phyloP scores from a whole-genome alignment of 2,329 filamentous ascomycete genomes.

The Aspergillus unguis region DNA sequence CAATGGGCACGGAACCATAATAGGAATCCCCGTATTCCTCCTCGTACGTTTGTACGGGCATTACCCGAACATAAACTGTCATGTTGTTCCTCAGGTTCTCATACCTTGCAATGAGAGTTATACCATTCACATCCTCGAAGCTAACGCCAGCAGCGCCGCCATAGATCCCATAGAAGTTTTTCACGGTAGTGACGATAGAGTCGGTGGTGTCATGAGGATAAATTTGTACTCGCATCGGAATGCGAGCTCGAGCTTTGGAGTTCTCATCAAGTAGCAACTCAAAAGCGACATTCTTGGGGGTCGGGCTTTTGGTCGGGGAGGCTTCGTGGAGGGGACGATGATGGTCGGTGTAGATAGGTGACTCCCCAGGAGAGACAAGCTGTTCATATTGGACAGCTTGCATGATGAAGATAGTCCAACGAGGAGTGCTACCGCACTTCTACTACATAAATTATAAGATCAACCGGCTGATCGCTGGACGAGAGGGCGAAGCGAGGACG shows the following conservation, averaged over 20 bases:
- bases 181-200: slow-evolving; percentile 95
- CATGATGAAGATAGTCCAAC: slow-evolving; percentile 27
- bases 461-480: slow-evolving; percentile 32
- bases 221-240: slow-evolving; percentile 73
- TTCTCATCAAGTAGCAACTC: slow-evolving; percentile 59
- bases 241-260: slow-evolving; percentile 57
- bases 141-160: slow-evolving; percentile 79
- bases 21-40: slow-evolving; percentile 46
- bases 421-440: slow-evolving; percentile 26
- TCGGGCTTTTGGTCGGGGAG: slow-evolving; percentile 36
- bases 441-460: slow-evolving; percentile 32
- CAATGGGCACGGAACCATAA: slow-evolving; percentile 48
- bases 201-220: slow-evolving; percentile 95
- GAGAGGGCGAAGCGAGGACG: slow-evolving; percentile 19
- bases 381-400: slow-evolving; percentile 35
- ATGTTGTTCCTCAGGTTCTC: slow-evolving; percentile 94
- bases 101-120: slow-evolving; percentile 89
- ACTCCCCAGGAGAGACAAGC: slow-evolving; percentile 33
- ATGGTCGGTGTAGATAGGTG: slow-evolving; percentile 25
- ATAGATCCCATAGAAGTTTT: slow-evolving; percentile 98
- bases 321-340: slow-evolving; percentile 30
- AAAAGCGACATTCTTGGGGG: slow-evolving; percentile 62
- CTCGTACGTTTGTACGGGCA: slow-evolving; percentile 55
- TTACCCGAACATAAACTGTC: slow-evolving; percentile 87
- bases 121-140: slow-evolving; percentile 87